Evolutionary conservation across 371 early-diverging fungal genomes (phyloP).

Genomic region (Zychaea mexicana): DNA sequence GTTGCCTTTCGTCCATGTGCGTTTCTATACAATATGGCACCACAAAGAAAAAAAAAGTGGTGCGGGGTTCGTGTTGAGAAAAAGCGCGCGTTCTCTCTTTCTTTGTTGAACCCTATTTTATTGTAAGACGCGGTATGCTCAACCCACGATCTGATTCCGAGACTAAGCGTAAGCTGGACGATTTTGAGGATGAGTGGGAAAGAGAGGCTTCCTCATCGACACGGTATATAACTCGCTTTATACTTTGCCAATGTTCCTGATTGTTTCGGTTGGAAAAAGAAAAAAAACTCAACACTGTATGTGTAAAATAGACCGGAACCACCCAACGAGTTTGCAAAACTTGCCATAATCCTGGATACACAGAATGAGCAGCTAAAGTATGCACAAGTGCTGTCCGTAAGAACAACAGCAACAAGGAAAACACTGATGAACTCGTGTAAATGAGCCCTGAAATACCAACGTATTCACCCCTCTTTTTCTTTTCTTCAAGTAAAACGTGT

Average conservation of each 20-base stretch:
- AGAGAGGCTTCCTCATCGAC: slow-evolving; percentile 8
- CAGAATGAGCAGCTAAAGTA: slow-evolving; percentile 13
- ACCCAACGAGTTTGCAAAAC: slow-evolving; percentile 3
- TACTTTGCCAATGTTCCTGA: not conserved
- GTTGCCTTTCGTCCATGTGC: not conserved
- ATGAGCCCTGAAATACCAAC: not conserved
- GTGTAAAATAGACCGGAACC: not conserved
- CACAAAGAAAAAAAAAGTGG: not conserved
- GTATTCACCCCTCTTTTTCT: not conserved
- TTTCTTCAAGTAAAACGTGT: not conserved
- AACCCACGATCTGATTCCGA: not conserved
- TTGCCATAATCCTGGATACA: not conserved
- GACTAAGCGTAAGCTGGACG: slow-evolving; percentile 12
- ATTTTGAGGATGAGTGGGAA: slow-evolving; percentile 12
- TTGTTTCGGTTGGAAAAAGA: not conserved
- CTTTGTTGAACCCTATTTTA: not conserved
- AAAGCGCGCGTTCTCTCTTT: not conserved
- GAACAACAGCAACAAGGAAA: not conserved
- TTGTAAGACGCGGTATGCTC: not conserved
- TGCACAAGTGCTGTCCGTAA: no score
- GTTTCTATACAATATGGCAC: no score
- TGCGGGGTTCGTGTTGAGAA: not conserved
- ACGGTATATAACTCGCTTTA: not conserved
- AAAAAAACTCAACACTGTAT: not conserved
- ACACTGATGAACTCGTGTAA: not conserved